A percentile compares a stretch with the other conserved stretches of the same genome.
Conservation (phyloP, 2,329 filamentous ascomycete species). For the Aspergillus oerlinghausenensis region DNA sequence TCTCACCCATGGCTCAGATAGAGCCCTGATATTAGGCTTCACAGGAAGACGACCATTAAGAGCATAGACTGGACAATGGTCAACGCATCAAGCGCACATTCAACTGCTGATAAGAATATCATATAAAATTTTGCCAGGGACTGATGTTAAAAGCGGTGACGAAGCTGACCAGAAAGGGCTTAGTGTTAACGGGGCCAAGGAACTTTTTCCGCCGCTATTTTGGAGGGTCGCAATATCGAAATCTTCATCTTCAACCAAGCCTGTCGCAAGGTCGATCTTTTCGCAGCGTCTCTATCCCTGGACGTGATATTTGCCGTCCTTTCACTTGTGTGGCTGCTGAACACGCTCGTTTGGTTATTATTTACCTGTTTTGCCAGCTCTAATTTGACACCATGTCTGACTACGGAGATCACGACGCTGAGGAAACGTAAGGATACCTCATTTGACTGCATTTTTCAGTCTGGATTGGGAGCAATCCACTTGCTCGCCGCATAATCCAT, state of each 20-base stretch:
- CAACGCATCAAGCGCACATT: background rate
- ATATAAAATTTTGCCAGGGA: constrained; percentile 30
- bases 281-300: constrained; percentile 5
- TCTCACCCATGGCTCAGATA: constrained; percentile 28
- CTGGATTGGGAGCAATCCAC: background rate
- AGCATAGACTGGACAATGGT: background rate
- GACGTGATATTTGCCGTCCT: constrained; percentile 8
- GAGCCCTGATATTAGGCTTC: background rate
- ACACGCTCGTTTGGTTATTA: constrained; percentile 11
- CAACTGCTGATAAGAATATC: constrained; percentile 3
- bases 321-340: constrained; percentile 8
- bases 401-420: constrained; percentile 63
- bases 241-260: constrained; percentile 11
- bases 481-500: background rate
- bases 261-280: constrained; percentile 15
- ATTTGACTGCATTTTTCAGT: constrained; percentile 3
- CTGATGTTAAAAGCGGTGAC: constrained; percentile 26
- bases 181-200: constrained; percentile 21
- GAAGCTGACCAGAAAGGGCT: constrained; percentile 14
- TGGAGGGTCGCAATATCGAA: constrained; percentile 21
- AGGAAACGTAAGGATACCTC: constrained; percentile 49
- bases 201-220: constrained; percentile 36
- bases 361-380: constrained; percentile 9
- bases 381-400: constrained; percentile 59
- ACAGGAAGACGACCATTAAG: constrained; percentile 3